Evolutionary conservation across 169 alveolate species (phyloP).

Genomic region (Amoebophrya sp.): DNA sequence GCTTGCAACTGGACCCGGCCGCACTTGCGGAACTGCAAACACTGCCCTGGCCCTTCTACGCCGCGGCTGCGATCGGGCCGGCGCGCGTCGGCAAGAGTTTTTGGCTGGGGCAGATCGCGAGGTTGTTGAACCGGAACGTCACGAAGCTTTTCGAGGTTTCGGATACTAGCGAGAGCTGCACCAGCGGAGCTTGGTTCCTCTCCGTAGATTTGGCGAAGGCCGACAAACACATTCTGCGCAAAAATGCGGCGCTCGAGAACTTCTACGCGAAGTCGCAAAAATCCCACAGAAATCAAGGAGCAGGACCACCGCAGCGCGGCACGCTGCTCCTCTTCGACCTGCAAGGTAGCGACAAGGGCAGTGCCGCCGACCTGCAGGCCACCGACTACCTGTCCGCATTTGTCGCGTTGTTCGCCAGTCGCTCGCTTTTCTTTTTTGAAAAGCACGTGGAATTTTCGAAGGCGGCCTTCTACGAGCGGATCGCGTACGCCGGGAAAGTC

Average conservation of each 20-base stretch:
- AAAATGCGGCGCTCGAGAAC: neutral
- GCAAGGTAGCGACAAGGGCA: conserved; percentile 14
- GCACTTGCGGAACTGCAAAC: neutral
- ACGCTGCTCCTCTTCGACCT: neutral
- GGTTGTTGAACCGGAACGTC: neutral
- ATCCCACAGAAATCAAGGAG: neutral
- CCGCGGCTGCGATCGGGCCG: neutral
- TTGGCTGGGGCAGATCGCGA: neutral
- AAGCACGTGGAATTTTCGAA: neutral
- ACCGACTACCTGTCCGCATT: neutral
- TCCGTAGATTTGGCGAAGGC: neutral
- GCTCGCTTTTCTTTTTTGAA: neutral
- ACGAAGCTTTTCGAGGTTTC: neutral
- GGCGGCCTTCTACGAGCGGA: neutral
- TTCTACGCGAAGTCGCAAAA: neutral
- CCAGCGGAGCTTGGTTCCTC: neutral
- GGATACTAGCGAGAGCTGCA: conserved; percentile 15
- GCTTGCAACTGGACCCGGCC: neutral
- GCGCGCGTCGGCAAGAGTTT: conserved; percentile 18
- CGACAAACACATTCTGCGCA: neutral
- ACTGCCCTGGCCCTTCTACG: neutral
- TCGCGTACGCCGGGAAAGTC: neutral
- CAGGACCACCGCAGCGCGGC: neutral
- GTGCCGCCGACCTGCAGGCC: neutral
- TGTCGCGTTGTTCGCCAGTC: neutral